phyloP scores from a whole-genome alignment of 2,329 filamentous ascomycete species.

The Aspergillaceae sp. region DNA sequence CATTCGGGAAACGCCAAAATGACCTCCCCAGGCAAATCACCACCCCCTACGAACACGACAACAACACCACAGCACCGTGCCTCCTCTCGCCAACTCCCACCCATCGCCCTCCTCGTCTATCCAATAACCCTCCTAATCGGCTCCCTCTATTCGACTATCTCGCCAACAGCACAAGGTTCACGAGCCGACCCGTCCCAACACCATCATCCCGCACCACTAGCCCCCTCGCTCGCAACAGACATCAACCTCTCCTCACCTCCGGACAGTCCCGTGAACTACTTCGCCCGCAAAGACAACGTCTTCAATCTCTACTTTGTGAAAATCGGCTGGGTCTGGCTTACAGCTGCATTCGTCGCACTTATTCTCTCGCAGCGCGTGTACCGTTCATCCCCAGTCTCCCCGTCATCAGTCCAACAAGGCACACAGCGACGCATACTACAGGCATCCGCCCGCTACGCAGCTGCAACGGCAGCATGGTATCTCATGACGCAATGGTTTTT shows the following conservation, averaged over 20 bases:
- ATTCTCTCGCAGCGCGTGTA: slow-evolving; percentile 56
- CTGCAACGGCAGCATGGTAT: slow-evolving; percentile 72
- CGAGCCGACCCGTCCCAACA: slow-evolving; percentile 1
- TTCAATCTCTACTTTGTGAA: slow-evolving; percentile 95
- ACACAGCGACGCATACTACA: slow-evolving; percentile 22
- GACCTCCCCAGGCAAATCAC: not conserved
- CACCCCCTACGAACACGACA: not conserved
- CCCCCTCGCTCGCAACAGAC: slow-evolving; percentile 22
- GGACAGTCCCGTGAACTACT: slow-evolving; percentile 53
- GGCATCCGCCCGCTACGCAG: slow-evolving; percentile 58
- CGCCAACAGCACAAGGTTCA: slow-evolving; percentile 55
- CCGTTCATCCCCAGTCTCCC: slow-evolving; percentile 25
- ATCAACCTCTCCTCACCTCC: slow-evolving; percentile 15
- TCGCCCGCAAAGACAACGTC: slow-evolving; percentile 85
- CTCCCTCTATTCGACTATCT: slow-evolving; percentile 68
- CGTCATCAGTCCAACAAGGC: slow-evolving; percentile 9
- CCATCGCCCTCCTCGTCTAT: slow-evolving; percentile 58
- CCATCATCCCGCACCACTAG: slow-evolving; percentile 32
- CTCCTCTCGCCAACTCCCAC: slow-evolving; percentile 1
- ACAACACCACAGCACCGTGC: slow-evolving; percentile 5
- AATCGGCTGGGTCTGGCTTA: slow-evolving; percentile 88
- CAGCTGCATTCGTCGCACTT: slow-evolving; percentile 62
- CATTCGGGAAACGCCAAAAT: not conserved
- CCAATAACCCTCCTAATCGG: slow-evolving; percentile 72
- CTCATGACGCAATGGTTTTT: slow-evolving; percentile 96